Base-by-base conservation (phyloP, 2,329 filamentous ascomycete species). In the Malbranchea cinnamomea region DNA sequence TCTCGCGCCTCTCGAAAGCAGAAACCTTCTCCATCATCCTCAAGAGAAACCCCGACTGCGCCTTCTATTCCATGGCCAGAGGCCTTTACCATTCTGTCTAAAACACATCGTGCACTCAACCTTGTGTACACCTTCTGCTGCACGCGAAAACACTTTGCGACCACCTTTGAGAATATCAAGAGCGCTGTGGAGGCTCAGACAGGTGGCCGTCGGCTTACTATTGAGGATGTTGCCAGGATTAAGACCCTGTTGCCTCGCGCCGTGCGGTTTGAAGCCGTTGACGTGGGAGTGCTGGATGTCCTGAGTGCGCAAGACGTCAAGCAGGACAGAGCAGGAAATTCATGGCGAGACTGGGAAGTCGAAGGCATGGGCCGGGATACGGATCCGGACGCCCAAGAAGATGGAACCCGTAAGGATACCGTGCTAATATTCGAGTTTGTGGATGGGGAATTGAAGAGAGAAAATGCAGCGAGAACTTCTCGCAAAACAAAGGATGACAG, bases 91-190 rank as follows among this genome's bases (percentile, higher is more conserved):
- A 61, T 64, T 23, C 65, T 95, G 6, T 73, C 78, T 15, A 74
- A 76, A 49, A 79, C 76, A 0, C 80, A 95, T 50, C 71, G 74
- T 37, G 87, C 89, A 1, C 59, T 98, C 36, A 98, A 93, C 44
- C 59, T 95, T 2, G 83, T 95, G 1, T 93, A 83, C 45, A 95
- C 89, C 0, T 95, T 98, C 49, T 92, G 83, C 58, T 89, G 76
- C 49, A 87, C 87, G 1, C 74, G 89, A 26, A 94, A 92, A 49
- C 81, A 95, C 45, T 67, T 95, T 16, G 75, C 81, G 1, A 95
- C 89, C 0, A 94, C 87, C 0, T 83, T 94, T 41, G 79, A 89
- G 10, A 93, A 78, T 4, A 79, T 98, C 26, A 83, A 76, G 42
- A 69, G 73, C 6, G 71, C 87, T 0, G 87, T 95, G 1, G 83